Conservation (phyloP, 495 filamentous ascomycete species). For the Cercophora newfieldiana region DNA sequence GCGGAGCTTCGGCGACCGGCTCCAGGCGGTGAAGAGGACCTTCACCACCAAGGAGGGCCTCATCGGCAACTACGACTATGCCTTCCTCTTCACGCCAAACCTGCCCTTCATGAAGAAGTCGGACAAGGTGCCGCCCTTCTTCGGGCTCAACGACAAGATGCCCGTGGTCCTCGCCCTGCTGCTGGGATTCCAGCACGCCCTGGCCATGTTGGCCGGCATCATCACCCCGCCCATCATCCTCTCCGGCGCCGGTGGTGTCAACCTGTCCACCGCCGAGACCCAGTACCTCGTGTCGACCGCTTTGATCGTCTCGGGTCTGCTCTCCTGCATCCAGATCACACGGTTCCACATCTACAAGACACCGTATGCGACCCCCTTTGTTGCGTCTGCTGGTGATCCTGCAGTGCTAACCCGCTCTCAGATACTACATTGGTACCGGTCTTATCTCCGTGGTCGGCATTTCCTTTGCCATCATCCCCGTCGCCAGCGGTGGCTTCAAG, state of each 20-base stretch:
- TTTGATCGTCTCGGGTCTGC: conserved; percentile 78
- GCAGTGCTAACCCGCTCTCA: conserved; percentile 7
- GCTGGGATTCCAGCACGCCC: conserved; percentile 50
- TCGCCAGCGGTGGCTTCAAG: conserved; percentile 70
- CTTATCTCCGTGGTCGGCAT: conserved; percentile 89
- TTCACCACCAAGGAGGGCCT: conserved; percentile 65
- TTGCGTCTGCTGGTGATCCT: background rate
- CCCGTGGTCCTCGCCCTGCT: conserved; percentile 73
- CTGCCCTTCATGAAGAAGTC: conserved; percentile 77
- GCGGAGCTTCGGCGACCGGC: conserved; percentile 33
- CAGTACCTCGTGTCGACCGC: conserved; percentile 90
- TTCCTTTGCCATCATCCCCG: conserved; percentile 84
- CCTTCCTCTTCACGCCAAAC: conserved; percentile 68
- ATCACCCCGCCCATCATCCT: conserved; percentile 84
- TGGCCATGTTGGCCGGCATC: conserved; percentile 56
- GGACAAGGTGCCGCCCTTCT: conserved; percentile 71
- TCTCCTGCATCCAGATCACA: conserved; percentile 80
- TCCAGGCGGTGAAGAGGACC: conserved; percentile 35
- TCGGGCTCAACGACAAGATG: conserved; percentile 81
- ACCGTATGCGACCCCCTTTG: conserved; percentile 48
- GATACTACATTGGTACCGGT: conserved; percentile 81
- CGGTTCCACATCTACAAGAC: conserved; percentile 79
- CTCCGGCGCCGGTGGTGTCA: conserved; percentile 61
- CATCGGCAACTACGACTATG: conserved; percentile 84
- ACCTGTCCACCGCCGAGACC: conserved; percentile 57